Conservation (phyloP, 2,329 filamentous ascomycete species). For the Exutisphaerella laricina region DNA sequence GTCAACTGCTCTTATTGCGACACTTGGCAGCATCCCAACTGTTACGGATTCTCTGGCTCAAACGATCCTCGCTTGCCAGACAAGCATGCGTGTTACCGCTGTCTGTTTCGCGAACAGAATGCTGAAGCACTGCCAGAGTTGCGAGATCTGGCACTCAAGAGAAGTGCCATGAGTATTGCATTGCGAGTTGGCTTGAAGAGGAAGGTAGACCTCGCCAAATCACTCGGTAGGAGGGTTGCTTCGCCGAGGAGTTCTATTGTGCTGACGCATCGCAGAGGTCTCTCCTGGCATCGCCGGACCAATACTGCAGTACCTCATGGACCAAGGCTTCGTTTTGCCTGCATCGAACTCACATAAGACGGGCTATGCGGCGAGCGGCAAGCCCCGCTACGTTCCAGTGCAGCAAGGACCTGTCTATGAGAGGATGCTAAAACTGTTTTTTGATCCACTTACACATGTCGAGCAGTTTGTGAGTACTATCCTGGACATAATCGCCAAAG, state of each 20-base stretch:
- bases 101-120: conserved; percentile 31
- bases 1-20: conserved; percentile 43
- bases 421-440: conserved; percentile 24
- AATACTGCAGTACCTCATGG: conserved; percentile 20
- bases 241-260: no score
- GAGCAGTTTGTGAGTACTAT: conserved; percentile 20
- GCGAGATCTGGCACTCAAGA: conserved; percentile 20
- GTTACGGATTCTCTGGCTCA: conserved; percentile 40
- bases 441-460: conserved; percentile 26
- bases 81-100: conserved; percentile 44
- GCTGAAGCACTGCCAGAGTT: conserved; percentile 15
- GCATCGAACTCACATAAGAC: conserved; percentile 16
- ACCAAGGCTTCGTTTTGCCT: conserved; percentile 20
- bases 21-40: conserved; percentile 43
- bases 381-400: conserved; percentile 21
- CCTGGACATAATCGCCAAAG: background rate
- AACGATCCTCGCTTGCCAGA: conserved; percentile 33
- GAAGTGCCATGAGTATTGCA: conserved; percentile 25
- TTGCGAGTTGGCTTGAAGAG: conserved; percentile 19
- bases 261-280: conserved; percentile 18
- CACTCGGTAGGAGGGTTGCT: conserved; percentile 15
- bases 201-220: conserved; percentile 15
- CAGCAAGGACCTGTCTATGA: conserved; percentile 17
- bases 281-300: conserved; percentile 6
- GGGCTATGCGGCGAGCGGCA: conserved; percentile 16